Evolutionary conservation across 169 alveolate genomes (phyloP).

Genomic region (Plasmodium yoelii): DNA sequence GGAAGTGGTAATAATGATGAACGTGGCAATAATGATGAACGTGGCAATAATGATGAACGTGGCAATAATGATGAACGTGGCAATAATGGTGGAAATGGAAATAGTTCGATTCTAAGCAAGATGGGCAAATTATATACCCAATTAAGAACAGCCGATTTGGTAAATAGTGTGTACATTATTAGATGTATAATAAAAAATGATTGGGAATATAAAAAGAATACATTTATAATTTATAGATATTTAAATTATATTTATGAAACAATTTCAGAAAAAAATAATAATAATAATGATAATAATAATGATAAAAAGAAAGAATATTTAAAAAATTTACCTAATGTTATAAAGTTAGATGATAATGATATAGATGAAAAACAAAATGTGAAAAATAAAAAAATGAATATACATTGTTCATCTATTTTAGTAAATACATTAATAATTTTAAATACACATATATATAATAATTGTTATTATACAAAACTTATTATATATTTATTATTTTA

Average conservation of each 20-base stretch:
- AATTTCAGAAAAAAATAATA: background rate
- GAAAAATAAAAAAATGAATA: conserved; percentile 26
- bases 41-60: no score
- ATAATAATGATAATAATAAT: background rate
- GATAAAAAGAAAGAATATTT: background rate
- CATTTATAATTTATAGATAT: conserved; percentile 13
- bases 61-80: no score
- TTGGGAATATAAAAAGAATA: conserved; percentile 1
- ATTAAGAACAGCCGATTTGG: conserved; percentile 26
- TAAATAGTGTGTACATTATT: conserved; percentile 48
- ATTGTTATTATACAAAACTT: conserved; percentile 6
- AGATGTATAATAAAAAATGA: conserved; percentile 56
- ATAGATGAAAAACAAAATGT: conserved; percentile 6
- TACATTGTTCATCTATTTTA: conserved; percentile 46
- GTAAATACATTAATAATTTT: conserved; percentile 29
- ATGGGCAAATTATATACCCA: conserved; percentile 13
- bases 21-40: no score
- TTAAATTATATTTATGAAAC: conserved; percentile 14
- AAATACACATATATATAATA: conserved; percentile 34
- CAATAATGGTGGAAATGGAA: no score
- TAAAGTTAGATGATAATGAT: conserved; percentile 23
- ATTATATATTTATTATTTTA: conserved; percentile 16
- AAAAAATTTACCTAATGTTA: background rate
- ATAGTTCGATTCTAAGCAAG: no score
- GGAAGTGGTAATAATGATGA: no score